phyloP scores from a whole-genome alignment of 345 rosid genomes.

The Lagerstroemia speciosa region DNA sequence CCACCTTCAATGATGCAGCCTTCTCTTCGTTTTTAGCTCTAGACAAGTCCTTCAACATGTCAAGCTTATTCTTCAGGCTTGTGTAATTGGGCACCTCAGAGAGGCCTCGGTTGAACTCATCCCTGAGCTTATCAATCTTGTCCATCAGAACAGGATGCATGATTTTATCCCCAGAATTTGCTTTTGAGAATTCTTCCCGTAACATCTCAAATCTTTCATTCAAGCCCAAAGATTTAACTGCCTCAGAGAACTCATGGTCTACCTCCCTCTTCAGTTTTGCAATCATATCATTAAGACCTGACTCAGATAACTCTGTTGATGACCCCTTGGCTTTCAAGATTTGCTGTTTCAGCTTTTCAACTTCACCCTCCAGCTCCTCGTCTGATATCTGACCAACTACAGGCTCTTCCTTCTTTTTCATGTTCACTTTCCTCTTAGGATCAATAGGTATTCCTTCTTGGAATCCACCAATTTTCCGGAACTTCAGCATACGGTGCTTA shows the following conservation, averaged over 20 bases:
- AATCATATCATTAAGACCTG: constrained; percentile 51
- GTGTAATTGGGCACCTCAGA: constrained; percentile 49
- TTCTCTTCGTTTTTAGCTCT: constrained; percentile 42
- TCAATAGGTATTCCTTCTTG: constrained; percentile 57
- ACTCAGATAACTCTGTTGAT: constrained; percentile 41
- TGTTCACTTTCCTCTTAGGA: constrained; percentile 51
- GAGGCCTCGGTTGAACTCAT: constrained; percentile 46
- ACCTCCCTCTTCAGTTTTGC: constrained; percentile 60
- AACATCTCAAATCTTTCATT: constrained; percentile 37
- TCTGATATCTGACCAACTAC: constrained; percentile 28
- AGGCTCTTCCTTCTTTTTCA: constrained; percentile 57
- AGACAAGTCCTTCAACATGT: constrained; percentile 61
- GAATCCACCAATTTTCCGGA: constrained; percentile 74
- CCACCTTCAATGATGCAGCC: constrained; percentile 28
- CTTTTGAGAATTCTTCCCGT: constrained; percentile 44
- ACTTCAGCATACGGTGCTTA: constrained; percentile 68
- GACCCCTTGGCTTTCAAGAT: constrained; percentile 57
- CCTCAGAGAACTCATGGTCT: constrained; percentile 58
- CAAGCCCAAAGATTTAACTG: constrained; percentile 49
- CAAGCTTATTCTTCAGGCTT: constrained; percentile 55
- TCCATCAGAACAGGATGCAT: constrained; percentile 47
- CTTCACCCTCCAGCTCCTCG: constrained; percentile 51
- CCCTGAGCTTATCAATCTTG: constrained; percentile 55
- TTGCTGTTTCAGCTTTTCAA: constrained; percentile 57
- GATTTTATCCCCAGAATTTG: constrained; percentile 43